Evolutionary conservation across 2,329 filamentous ascomycete species (phyloP).

Genomic region (Plectosphaerella sp.): DNA sequence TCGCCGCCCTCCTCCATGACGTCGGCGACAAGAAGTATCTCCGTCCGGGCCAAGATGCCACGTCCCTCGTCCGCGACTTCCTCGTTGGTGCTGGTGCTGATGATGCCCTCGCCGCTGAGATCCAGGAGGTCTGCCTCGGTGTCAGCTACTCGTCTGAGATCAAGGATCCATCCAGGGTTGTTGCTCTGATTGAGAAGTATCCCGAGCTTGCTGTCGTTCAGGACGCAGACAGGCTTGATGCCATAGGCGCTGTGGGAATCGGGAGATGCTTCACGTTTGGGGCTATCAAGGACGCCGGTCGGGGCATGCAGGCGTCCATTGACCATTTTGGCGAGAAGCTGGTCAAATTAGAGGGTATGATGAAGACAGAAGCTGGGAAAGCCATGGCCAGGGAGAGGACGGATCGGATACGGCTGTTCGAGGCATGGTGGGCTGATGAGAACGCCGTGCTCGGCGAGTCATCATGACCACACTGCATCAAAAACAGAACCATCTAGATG

Average conservation of each 20-base stretch:
- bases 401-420: conserved; percentile 45
- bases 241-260: conserved; percentile 81
- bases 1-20: conserved; percentile 78
- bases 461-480: background rate
- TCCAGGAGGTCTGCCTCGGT: conserved; percentile 69
- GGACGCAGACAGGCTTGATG: conserved; percentile 89
- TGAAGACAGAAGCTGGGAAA: conserved; percentile 57
- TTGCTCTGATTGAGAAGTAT: conserved; percentile 55
- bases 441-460: background rate
- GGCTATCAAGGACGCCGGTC: conserved; percentile 54
- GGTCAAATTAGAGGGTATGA: conserved; percentile 57
- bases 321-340: conserved; percentile 76
- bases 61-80: conserved; percentile 50
- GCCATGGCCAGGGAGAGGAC: conserved; percentile 50
- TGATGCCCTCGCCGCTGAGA: conserved; percentile 53
- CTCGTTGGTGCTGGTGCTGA: conserved; percentile 54
- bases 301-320: conserved; percentile 56
- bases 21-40: conserved; percentile 84
- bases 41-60: conserved; percentile 48
- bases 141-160: conserved; percentile 77
- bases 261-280: conserved; percentile 74
- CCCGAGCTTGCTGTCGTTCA: conserved; percentile 83
- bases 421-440: conserved; percentile 57
- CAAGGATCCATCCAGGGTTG: conserved; percentile 56
- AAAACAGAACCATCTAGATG: background rate